Conservation (phyloP, 805 yeast species). For the Diddensiella transvaalensis region DNA sequence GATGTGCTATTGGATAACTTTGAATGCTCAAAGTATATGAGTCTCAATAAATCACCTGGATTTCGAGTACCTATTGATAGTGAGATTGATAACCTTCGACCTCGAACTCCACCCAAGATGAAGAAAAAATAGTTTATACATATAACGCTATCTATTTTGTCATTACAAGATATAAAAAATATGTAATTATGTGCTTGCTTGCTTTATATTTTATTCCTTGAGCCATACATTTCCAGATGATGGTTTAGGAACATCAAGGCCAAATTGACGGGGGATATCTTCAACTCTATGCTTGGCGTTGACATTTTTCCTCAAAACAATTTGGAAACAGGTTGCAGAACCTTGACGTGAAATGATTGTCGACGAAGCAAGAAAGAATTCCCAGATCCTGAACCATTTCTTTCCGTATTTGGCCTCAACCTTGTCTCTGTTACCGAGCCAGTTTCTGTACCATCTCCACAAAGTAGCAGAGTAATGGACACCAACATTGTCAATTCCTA, state of each 20-base stretch:
- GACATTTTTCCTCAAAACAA: slow-evolving; percentile 83
- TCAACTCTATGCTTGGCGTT: slow-evolving; percentile 81
- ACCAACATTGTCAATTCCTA: slow-evolving; percentile 81
- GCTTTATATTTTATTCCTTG: slow-evolving; percentile 2
- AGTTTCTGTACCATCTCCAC: slow-evolving; percentile 93
- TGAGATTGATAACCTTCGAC: slow-evolving; percentile 78
- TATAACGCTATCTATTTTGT: background rate
- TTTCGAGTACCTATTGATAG: slow-evolving; percentile 60
- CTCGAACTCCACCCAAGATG: slow-evolving; percentile 62
- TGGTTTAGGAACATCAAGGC: slow-evolving; percentile 47
- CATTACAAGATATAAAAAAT: too few species aligned
- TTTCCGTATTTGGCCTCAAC: slow-evolving; percentile 76
- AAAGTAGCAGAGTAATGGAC: slow-evolving; percentile 88
- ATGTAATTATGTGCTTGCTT: too few species aligned
- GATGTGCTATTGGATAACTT: slow-evolving; percentile 76
- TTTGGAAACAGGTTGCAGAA: slow-evolving; percentile 87
- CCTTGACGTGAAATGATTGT: slow-evolving; percentile 89
- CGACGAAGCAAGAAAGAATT: slow-evolving; percentile 78
- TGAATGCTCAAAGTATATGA: slow-evolving; percentile 42
- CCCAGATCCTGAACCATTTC: slow-evolving; percentile 94
- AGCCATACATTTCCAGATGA: slow-evolving; percentile 33
- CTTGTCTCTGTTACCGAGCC: slow-evolving; percentile 79
- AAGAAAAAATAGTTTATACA: slow-evolving; percentile 3
- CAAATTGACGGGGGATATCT: slow-evolving; percentile 74
- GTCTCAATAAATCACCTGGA: slow-evolving; percentile 44